phyloP scores from a whole-genome alignment of 768 basidiomycete species.

The Dictyophora rubrovolvata region DNA sequence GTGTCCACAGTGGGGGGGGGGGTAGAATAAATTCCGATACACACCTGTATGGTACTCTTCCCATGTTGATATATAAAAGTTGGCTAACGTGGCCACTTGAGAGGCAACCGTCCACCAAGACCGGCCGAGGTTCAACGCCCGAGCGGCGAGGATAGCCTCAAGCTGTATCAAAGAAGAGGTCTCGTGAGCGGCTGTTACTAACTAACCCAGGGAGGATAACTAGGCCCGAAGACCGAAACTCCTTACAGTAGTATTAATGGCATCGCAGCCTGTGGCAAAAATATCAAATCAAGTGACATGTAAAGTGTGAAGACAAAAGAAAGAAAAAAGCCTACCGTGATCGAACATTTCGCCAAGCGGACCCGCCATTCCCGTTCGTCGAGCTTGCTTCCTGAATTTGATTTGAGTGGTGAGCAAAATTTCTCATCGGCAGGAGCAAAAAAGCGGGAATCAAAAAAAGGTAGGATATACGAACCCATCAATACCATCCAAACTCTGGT shows the following conservation, averaged over 20 bases:
- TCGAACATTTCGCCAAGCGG: slow-evolving; percentile 98
- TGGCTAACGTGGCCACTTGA: slow-evolving; percentile 64
- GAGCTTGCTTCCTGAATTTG: slow-evolving; percentile 73
- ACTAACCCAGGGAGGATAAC: background rate
- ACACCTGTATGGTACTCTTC: slow-evolving; percentile 81
- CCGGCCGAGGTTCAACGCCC: slow-evolving; percentile 83
- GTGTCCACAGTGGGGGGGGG: too few species aligned
- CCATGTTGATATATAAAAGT: slow-evolving; percentile 79
- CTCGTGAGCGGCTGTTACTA: too few species aligned
- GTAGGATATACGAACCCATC: slow-evolving; percentile 54
- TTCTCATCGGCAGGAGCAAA: too few species aligned
- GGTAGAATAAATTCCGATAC: slow-evolving; percentile 10
- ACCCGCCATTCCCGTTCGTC: slow-evolving; percentile 94
- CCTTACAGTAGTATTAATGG: slow-evolving; percentile 84
- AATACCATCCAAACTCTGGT: slow-evolving; percentile 83
- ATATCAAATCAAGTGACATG: background rate
- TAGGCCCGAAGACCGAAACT: slow-evolving; percentile 6
- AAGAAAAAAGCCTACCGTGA: slow-evolving; percentile 50
- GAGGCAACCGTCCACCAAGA: slow-evolving; percentile 97
- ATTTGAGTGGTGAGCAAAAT: background rate
- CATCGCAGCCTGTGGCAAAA: slow-evolving; percentile 61
- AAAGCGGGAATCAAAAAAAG: background rate
- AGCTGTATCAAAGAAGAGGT: slow-evolving; percentile 38
- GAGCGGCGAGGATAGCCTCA: slow-evolving; percentile 70
- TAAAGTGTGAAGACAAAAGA: background rate